A percentile compares a stretch with the other conserved stretches of the same genome.
Evolutionary conservation across 495 filamentous ascomycete species (phyloP).

Genomic region (Rhizodiscina lignyota): DNA sequence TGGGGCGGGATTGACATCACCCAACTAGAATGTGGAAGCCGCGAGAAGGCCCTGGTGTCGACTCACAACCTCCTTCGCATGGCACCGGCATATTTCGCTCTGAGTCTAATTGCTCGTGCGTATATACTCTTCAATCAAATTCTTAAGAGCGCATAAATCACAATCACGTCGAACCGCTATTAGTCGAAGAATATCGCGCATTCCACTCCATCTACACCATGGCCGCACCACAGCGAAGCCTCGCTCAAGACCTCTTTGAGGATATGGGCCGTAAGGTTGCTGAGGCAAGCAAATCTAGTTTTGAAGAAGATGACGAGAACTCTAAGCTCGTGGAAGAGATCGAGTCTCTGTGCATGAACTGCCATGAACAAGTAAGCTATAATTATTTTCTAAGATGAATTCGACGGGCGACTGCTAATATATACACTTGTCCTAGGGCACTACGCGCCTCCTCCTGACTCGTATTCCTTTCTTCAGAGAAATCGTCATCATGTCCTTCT

Average conservation of each 20-base stretch:
- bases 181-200: too few species aligned
- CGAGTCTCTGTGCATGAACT: slow-evolving; percentile 71
- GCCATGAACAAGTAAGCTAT: slow-evolving; percentile 62
- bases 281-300: slow-evolving; percentile 18
- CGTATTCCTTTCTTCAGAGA: slow-evolving; percentile 93
- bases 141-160: not conserved
- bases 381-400: not conserved
- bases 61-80: not conserved
- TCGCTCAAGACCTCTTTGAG: slow-evolving; percentile 28
- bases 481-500: slow-evolving; percentile 91
- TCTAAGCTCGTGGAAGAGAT: slow-evolving; percentile 48
- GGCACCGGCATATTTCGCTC: not conserved
- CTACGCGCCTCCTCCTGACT: slow-evolving; percentile 70
- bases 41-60: too few species aligned
- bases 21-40: too few species aligned
- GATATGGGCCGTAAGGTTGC: slow-evolving; percentile 28
- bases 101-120: not conserved
- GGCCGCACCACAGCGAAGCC: slow-evolving; percentile 6
- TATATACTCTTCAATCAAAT: not conserved
- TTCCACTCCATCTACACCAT: not conserved
- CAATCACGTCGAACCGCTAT: too few species aligned
- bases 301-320: slow-evolving; percentile 28
- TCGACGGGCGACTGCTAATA: too few species aligned
- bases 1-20: too few species aligned
- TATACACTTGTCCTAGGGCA: slow-evolving; percentile 38